Evolutionary conservation across 495 filamentous ascomycete genomes (phyloP).

Genomic region (Pseudoneurospora amorphoporcata): DNA sequence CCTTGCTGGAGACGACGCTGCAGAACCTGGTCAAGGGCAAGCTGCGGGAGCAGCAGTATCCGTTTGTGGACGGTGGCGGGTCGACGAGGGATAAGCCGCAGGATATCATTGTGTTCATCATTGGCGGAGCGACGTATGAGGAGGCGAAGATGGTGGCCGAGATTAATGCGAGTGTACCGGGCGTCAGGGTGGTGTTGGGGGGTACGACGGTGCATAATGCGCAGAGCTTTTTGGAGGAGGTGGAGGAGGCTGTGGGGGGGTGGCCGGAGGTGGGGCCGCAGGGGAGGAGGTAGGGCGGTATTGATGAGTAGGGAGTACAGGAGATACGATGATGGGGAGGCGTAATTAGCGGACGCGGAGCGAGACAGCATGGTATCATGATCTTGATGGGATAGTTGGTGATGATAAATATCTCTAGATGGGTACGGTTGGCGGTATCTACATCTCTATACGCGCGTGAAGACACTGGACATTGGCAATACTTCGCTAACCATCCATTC

Average conservation of each 20-base stretch:
- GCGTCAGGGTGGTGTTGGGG: conserved; percentile 77
- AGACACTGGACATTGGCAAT: background rate
- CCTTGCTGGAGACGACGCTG: conserved; percentile 72
- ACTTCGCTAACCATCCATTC: background rate
- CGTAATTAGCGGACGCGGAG: background rate
- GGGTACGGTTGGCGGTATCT: background rate
- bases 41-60: conserved; percentile 73
- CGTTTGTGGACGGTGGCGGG: conserved; percentile 80
- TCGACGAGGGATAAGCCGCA: conserved; percentile 88
- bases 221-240: conserved; percentile 74
- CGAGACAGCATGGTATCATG: background rate
- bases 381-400: background rate
- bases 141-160: conserved; percentile 90
- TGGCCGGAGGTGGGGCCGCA: conserved; percentile 66
- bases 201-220: conserved; percentile 82
- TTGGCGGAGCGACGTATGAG: conserved; percentile 90
- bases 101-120: conserved; percentile 88
- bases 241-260: conserved; percentile 63
- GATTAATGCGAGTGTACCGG: conserved; percentile 83
- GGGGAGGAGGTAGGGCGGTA: conserved; percentile 20
- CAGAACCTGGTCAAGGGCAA: conserved; percentile 89
- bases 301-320: background rate
- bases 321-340: background rate
- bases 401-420: background rate
- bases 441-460: background rate